Evolutionary conservation across 495 filamentous ascomycete genomes (phyloP).

Genomic region (Hyaloscypha finlandica): DNA sequence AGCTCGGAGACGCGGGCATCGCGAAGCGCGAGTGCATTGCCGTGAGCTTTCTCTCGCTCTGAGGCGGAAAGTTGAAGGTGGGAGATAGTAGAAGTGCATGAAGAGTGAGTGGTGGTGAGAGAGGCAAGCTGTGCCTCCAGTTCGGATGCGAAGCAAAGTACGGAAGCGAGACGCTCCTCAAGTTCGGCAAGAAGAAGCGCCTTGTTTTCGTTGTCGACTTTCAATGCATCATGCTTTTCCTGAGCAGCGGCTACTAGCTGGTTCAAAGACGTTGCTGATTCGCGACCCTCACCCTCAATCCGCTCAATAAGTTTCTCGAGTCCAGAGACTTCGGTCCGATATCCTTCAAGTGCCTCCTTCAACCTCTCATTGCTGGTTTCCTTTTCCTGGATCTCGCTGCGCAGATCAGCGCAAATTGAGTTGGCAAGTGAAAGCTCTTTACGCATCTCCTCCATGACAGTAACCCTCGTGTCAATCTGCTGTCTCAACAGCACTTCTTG

Average conservation of each 20-base stretch:
- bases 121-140: conserved; percentile 23
- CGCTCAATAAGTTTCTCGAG: conserved; percentile 61
- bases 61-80: conserved; percentile 1
- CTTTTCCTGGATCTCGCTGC: conserved; percentile 56
- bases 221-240: conserved; percentile 25
- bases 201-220: conserved; percentile 22
- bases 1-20: conserved; percentile 47
- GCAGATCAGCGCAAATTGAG: conserved; percentile 48
- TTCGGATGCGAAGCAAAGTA: not conserved
- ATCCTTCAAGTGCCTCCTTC: conserved; percentile 60
- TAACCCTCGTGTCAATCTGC: conserved; percentile 47
- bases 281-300: conserved; percentile 57
- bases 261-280: conserved; percentile 35
- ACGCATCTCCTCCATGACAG: conserved; percentile 42
- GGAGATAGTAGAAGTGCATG: conserved; percentile 7
- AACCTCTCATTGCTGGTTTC: conserved; percentile 60
- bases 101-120: conserved; percentile 8
- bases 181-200: conserved; percentile 41
- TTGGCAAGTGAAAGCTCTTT: conserved; percentile 49
- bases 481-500: conserved; percentile 47
- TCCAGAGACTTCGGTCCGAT: conserved; percentile 62
- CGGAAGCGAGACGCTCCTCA: conserved; percentile 31
- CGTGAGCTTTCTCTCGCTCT: conserved; percentile 36
- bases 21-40: conserved; percentile 42
- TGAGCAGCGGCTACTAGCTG: conserved; percentile 35